Conservation (phyloP, 2,329 filamentous ascomycete genomes). For the Hymenoscyphus fraxineus region DNA sequence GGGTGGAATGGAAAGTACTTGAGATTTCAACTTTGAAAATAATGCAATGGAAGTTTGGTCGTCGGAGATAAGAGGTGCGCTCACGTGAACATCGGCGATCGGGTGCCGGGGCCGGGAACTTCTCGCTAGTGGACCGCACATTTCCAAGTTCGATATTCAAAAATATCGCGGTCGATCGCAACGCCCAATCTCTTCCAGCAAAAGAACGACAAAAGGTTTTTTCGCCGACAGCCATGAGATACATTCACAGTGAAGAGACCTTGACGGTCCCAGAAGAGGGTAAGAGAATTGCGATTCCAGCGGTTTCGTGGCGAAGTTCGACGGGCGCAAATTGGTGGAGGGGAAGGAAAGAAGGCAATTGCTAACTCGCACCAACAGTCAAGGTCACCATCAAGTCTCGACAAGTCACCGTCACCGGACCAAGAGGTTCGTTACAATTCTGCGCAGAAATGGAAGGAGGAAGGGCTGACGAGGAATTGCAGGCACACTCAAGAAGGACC, state of each 20-base stretch:
- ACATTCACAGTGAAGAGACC: conserved; percentile 98
- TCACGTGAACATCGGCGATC: too few species aligned
- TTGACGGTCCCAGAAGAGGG: conserved; percentile 95
- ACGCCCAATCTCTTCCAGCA: conserved; percentile 15
- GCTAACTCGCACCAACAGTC: conserved; percentile 60
- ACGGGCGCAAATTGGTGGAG: background rate
- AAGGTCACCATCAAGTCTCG: conserved; percentile 97
- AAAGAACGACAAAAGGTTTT: conserved; percentile 26
- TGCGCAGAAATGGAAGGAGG: conserved; percentile 17
- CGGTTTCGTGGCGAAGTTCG: conserved; percentile 1
- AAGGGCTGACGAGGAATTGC: conserved; percentile 35
- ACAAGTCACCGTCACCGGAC: conserved; percentile 94
- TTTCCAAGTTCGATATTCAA: background rate
- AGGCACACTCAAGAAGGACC: conserved; percentile 96
- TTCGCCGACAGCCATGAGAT: conserved; percentile 79
- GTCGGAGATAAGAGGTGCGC: too few species aligned
- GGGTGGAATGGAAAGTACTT: too few species aligned
- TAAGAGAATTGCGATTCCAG: conserved; percentile 46
- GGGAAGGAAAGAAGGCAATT: conserved; percentile 23
- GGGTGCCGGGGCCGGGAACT: too few species aligned
- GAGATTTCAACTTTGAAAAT: too few species aligned
- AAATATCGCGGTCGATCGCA: conserved; percentile 14
- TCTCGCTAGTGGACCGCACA: background rate
- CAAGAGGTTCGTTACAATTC: conserved; percentile 63
- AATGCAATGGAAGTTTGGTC: too few species aligned